Base-by-base conservation (phyloP, 148 eudicot species). In the Chenopodium album region DNA sequence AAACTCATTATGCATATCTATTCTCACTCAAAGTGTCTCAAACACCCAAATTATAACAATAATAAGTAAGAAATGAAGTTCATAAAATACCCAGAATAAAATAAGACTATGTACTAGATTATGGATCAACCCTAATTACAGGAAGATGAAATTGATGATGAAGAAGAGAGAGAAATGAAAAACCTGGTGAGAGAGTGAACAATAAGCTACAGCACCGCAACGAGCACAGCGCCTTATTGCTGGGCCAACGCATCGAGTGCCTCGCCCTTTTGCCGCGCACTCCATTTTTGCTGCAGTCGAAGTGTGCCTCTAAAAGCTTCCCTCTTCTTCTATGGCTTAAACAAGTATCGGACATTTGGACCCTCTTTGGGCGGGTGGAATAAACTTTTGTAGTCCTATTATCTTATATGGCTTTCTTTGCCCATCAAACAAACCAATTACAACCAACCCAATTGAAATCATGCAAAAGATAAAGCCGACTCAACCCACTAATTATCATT, bases 181-280 rank as follows among this genome's bases (percentile, higher is more conserved):
- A 66, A 88, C 98, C 97, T 95, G 94, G 82, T 95, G 98, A 84
- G 97, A 82, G 76, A 84, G 82, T 54, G 98, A 95, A 80, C 98
- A 95, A 75, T 95, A 95, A 4, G 91, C 86, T 14, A 95, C 97
- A 82, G 92, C 94, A 52, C 79, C 84, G 77, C 98, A 95, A 47
- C 92, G 89, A 69, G 75, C 67, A 75, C 99, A 95, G 2, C 85
- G 88, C 59, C 91, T 85, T 52, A 78, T 82, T 8, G 97, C 70
- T 41, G 89, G 92, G 73, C 95, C 98, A 62, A 76, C 79, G 80
- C 99, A 95, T 26, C 83, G 94, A 47, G 70, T 85, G 12, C 88
- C 80, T 20, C 88, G 85, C 23, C 92, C 91, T 82, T 85, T 92
- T 12, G 88, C 98, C 78, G 97, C 94, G 82, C 98, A 95, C 77